Conservation (phyloP, 495 filamentous ascomycete genomes). For the Pyrenula aspistea region DNA sequence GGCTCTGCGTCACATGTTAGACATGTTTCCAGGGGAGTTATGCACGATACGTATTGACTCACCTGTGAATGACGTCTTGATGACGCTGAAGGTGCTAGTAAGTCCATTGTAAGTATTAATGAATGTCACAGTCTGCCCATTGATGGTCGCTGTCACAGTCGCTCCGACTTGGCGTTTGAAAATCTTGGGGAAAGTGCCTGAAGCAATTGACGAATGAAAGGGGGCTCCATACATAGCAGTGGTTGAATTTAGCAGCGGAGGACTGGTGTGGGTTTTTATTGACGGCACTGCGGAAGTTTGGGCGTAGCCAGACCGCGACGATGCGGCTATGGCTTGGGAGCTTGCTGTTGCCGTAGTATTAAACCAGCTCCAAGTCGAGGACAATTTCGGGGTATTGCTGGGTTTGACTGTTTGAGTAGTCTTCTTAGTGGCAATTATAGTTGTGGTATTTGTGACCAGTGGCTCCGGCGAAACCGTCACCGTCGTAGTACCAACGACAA, state of each 20-base stretch:
- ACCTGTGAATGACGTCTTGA: not conserved
- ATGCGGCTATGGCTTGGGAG: not conserved
- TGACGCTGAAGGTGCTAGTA: not conserved
- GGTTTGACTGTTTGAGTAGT: not conserved
- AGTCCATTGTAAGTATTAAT: slow-evolving; percentile 9
- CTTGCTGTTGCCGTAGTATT: not conserved
- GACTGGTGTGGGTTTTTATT: not conserved
- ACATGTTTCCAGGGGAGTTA: not conserved
- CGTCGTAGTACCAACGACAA: not conserved
- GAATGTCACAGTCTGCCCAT: slow-evolving; percentile 11
- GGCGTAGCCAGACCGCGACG: not conserved
- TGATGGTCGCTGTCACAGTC: slow-evolving; percentile 8
- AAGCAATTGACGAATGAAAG: no score
- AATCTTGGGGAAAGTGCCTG: not conserved
- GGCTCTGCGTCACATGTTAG: not conserved
- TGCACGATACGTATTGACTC: not conserved
- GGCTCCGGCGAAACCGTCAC: not conserved
- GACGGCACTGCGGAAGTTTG: not conserved
- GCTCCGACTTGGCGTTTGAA: not conserved
- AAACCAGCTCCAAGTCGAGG: not conserved
- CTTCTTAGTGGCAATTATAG: not conserved
- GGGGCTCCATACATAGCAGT: not conserved
- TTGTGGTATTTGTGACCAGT: not conserved
- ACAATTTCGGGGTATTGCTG: not conserved
- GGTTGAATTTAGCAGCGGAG: not conserved